Evolutionary conservation across 1,284 basidiomycete species (phyloP).

Genomic region (Trichosporon sp.): DNA sequence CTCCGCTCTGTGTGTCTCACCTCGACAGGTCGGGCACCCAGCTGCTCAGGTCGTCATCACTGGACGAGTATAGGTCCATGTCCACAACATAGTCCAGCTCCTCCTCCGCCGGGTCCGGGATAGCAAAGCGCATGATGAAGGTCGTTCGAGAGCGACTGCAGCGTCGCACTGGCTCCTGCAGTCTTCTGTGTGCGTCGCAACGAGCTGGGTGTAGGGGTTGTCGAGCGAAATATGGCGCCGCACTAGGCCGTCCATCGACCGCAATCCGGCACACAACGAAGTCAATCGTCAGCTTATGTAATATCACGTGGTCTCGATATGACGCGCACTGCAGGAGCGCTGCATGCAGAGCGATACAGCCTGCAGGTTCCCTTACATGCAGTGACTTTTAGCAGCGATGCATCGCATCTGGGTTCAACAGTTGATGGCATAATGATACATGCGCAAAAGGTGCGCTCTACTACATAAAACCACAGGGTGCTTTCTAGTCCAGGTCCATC

Average conservation of each 20-base stretch:
- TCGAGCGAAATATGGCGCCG: not conserved
- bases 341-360: too few relatives aligned
- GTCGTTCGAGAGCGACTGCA: not conserved
- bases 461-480: not conserved
- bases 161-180: not conserved
- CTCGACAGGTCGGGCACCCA: constrained; percentile 8
- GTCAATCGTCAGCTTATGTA: not conserved
- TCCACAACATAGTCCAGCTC: constrained; percentile 14
- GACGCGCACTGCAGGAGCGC: not conserved
- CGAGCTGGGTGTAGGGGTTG: not conserved
- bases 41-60: constrained; percentile 9
- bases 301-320: not conserved
- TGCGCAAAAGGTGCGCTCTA: not conserved
- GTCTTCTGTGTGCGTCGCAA: not conserved
- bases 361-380: too few relatives aligned
- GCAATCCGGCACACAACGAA: not conserved
- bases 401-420: not conserved
- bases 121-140: constrained; percentile 27
- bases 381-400: not conserved
- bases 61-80: constrained; percentile 14
- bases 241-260: not conserved
- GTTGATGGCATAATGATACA: constrained; percentile 1
- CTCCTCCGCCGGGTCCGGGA: constrained; percentile 25
- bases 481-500: constrained; percentile 23
- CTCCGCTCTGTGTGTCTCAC: not conserved